Percentiles rank a stretch among this genome's conserved stretches.
phyloP scores from a whole-genome alignment of 345 rosid genomes.

The Ceriops decandra region DNA sequence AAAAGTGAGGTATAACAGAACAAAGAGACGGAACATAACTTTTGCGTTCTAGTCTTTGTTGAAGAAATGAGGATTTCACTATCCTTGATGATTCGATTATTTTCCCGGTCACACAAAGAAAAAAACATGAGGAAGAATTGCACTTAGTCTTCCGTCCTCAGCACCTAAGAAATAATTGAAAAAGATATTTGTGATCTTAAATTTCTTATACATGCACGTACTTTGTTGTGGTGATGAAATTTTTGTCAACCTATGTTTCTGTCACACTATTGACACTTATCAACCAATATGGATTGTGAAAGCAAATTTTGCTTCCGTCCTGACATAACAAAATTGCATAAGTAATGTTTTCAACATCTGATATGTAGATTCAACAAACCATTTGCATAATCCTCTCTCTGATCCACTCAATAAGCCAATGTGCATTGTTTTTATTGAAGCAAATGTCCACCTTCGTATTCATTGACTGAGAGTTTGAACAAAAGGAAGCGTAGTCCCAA shows the following conservation, averaged over 20 bases:
- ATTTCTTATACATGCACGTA: not conserved
- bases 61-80: slow-evolving; percentile 94
- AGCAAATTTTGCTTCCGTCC: not conserved
- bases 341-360: not conserved
- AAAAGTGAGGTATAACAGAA: not conserved
- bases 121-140: not conserved
- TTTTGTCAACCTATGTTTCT: not conserved
- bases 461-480: not conserved
- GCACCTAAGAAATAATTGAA: not conserved
- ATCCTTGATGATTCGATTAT: slow-evolving; percentile 88
- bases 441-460: slow-evolving; percentile 99
- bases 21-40: slow-evolving; percentile 37
- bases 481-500: slow-evolving; percentile 39
- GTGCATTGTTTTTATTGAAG: slow-evolving; percentile 69
- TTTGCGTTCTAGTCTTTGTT: slow-evolving; percentile 86
- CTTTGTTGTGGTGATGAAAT: not conserved
- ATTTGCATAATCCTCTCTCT: slow-evolving; percentile 65
- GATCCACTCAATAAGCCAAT: slow-evolving; percentile 76
- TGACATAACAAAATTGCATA: not conserved
- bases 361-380: slow-evolving; percentile 44
- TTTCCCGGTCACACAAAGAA: slow-evolving; percentile 54
- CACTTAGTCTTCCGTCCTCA: no score
- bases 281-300: not conserved
- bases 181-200: not conserved
- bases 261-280: not conserved